Conservation (phyloP, 345 rosid species). For the Eucalyptus pauciflora region DNA sequence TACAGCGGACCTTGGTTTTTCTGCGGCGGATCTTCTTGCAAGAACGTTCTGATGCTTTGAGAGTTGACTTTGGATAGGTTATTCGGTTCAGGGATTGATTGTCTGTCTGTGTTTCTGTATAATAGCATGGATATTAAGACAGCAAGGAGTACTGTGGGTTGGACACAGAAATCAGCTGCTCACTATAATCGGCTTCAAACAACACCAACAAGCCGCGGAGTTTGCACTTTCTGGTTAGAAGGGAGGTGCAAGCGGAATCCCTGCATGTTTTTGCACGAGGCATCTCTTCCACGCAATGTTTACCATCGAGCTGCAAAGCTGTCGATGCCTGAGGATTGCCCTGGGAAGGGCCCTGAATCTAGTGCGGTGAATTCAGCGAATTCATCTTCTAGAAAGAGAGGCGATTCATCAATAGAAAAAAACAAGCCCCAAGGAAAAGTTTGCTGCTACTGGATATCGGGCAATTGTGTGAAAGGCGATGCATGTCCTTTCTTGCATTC, state of each 20-base stretch:
- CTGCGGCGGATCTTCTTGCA: too few species aligned
- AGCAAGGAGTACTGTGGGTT: background rate
- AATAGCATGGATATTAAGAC: background rate
- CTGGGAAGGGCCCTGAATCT: background rate
- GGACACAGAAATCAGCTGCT: background rate
- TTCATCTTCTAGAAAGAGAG: background rate
- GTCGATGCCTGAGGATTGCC: background rate
- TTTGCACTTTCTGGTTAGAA: constrained; percentile 3
- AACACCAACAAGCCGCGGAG: background rate
- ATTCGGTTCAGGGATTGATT: background rate
- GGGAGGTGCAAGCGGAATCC: constrained; percentile 25
- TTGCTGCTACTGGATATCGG: constrained; percentile 12
- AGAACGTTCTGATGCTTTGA: background rate
- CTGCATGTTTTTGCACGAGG: constrained; percentile 13
- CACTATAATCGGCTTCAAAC: background rate
- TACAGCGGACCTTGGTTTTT: too few species aligned
- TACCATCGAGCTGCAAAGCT: background rate
- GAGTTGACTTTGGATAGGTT: background rate
- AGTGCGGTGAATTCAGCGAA: background rate
- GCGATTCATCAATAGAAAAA: background rate
- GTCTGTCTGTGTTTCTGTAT: background rate
- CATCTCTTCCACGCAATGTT: background rate
- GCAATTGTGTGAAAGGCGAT: constrained; percentile 13
- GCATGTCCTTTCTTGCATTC: constrained; percentile 13
- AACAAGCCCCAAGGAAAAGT: background rate